phyloP scores from a whole-genome alignment of 2,329 filamentous ascomycete genomes.

The Botrytis medusae region DNA sequence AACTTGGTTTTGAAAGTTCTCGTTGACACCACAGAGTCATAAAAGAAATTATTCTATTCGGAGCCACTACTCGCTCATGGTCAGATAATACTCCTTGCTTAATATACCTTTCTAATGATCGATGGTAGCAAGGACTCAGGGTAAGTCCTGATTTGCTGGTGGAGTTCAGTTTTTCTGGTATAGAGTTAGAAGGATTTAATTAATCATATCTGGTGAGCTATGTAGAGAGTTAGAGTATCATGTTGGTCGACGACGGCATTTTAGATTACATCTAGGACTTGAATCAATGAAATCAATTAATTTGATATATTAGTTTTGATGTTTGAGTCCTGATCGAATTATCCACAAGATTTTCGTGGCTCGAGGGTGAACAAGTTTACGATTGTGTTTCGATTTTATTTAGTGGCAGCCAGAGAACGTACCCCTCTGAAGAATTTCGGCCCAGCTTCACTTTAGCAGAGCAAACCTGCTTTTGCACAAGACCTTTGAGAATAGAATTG shows the following conservation, averaged over 20 bases:
- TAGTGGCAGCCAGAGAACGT: not conserved
- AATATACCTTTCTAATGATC: not conserved
- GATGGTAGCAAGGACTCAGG: not conserved
- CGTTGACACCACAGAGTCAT: constrained; percentile 31
- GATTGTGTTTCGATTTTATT: not conserved
- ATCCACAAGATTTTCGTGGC: not conserved
- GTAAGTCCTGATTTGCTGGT: not conserved
- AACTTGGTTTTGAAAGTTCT: constrained; percentile 40
- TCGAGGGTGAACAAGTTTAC: not conserved
- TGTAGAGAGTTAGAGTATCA: not conserved
- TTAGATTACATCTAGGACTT: not conserved
- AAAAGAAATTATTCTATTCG: not conserved
- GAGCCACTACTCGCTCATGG: not conserved
- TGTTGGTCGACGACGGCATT: not conserved
- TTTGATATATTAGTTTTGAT: not conserved
- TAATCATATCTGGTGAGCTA: not conserved
- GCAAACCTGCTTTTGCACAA: not conserved
- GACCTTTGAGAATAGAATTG: not conserved
- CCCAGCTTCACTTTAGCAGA: not conserved
- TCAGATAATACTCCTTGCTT: not conserved
- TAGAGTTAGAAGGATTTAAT: not conserved
- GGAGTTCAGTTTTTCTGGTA: not conserved
- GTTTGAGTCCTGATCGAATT: too few relatives aligned
- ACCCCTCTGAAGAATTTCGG: not conserved
- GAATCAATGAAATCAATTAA: not conserved